Base-by-base conservation (phyloP, 2,329 filamentous ascomycete species). In the Aspergillus chevalieri region DNA sequence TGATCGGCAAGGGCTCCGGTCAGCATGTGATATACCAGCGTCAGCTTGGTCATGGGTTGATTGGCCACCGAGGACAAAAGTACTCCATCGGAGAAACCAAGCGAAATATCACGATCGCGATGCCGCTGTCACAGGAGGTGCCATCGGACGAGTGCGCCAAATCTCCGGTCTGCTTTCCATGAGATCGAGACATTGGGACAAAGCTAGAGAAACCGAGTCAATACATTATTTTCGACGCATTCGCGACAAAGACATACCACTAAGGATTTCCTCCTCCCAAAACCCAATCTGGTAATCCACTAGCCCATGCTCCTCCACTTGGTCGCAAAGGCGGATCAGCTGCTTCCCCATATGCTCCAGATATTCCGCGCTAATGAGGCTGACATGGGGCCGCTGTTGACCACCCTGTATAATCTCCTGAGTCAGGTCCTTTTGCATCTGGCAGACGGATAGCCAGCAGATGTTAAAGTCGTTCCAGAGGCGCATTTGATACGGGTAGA, bases 211-310 rank as follows among this genome's bases (percentile, higher is more conserved):
- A 38, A n/a, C 19, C 26, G 10, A 26, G 9, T 43, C 10, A 43
- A 21, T 43, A 17, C 12, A 22, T 19, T 45, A 15, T 43, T 43
- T 36, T 43, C 43, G 19, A 12, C 19, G 3, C 24, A 10, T 15
- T 33, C 9, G n/a, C 46, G 47, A 21, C 33, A 34, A 30, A 12
- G 26, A 78, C 87, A 71, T 76, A 95, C 91, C 79, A 51, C 81
- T 80, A 59, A 93, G 81, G 59, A 97, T 96, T 64, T 88, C 84
- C 65, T 97, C 91, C 70, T 97, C 93, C 82, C 89, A 94, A 22
- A 97, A 88, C 7, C 93, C 93, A 74, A 95, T 94, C 63, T 97
- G 87, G 67, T 97, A 98, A 72, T 98, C 93, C 9, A 98, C 89
- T 44, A 98, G 74, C n/a, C 93, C 93, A 65, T 94, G 85, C 57